Conservation (phyloP, 106 monocot species). For the Dendrobium huoshanense region DNA sequence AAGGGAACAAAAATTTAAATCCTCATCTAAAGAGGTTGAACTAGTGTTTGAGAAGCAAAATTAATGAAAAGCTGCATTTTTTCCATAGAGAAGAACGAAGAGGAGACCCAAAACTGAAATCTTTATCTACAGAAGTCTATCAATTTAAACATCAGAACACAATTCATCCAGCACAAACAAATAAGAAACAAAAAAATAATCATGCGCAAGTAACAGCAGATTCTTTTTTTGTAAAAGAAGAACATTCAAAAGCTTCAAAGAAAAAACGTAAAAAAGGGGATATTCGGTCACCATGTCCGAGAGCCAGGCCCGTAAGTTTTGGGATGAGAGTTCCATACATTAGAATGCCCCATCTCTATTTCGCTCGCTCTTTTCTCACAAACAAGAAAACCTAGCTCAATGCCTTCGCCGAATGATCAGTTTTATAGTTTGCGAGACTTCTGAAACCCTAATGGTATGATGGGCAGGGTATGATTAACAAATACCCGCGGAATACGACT, state of each 20-base stretch:
- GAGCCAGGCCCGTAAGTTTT: slow-evolving; percentile 32
- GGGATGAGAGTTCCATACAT: slow-evolving; percentile 39
- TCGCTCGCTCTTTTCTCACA: no score
- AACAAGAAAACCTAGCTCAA: no score
- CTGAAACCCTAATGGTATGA: no score
- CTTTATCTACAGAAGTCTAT: background rate
- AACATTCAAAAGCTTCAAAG: background rate
- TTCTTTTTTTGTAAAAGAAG: no score
- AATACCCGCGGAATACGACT: no score
- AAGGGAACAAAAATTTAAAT: no score
- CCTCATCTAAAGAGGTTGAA: background rate
- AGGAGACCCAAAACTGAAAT: background rate
- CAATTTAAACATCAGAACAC: background rate
- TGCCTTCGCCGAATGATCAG: no score
- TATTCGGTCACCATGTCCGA: slow-evolving; percentile 14
- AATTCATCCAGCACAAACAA: no score
- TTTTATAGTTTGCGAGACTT: no score
- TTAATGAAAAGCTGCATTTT: background rate
- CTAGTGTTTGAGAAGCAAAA: background rate
- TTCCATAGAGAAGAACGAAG: background rate
- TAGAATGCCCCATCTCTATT: slow-evolving; percentile 10
- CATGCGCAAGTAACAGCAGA: background rate
- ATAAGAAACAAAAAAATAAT: background rate
- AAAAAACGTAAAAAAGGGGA: background rate
- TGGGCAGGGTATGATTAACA: no score